Base-by-base conservation (phyloP, 495 filamentous ascomycete species). In the Annulohypoxylon moriforme region DNA sequence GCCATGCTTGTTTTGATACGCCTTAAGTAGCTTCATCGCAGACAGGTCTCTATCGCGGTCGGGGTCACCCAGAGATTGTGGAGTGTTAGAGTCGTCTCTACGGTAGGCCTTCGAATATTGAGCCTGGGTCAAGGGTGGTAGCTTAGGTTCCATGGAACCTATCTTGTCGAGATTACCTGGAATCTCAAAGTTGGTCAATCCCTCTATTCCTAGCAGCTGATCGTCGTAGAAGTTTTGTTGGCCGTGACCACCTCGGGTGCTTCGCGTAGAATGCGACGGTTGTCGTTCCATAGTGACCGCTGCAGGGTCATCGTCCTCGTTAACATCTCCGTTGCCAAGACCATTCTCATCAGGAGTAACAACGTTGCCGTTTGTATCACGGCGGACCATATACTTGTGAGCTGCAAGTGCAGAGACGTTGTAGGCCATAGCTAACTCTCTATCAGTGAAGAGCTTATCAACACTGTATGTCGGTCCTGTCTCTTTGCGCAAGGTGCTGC, bases 391-490 rank as follows among this genome's bases (percentile, higher is more conserved):
- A 78, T 76, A 87, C 72, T 69, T 83, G 69, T 85, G 80, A 11
- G 91, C 87, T 9, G 90, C 90, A 20, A 93, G 75, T 47, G 91
- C 90, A 0, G 93, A 91, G 27, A 86, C 80, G 71, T 93, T 92
- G 46, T 91, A 90, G 4, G 90, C 89, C 79, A 92, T 85, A 29
- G 88, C 85, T 11, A 98, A 88, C 79, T 98, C 95, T 81, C 95
- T 97, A 67, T 97, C 94, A 0, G 93, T 97, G 75, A 98, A 98
- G 24, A 98, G 88, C 64, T 93, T 92, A 57, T 97, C 91, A 65
- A 98, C 89, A 49, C 91, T 93, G 79, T 94, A 96, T 7, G 86
- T 77, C 36, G 87, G 86, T 5, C 81, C 83, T 0, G 78, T 78
- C 34, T 79, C 71, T 71, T 85, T 86, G 25, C 80, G 84, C 63